phyloP scores from a whole-genome alignment of 1,284 basidiomycete genomes.

The Pseudozyma sp. region DNA sequence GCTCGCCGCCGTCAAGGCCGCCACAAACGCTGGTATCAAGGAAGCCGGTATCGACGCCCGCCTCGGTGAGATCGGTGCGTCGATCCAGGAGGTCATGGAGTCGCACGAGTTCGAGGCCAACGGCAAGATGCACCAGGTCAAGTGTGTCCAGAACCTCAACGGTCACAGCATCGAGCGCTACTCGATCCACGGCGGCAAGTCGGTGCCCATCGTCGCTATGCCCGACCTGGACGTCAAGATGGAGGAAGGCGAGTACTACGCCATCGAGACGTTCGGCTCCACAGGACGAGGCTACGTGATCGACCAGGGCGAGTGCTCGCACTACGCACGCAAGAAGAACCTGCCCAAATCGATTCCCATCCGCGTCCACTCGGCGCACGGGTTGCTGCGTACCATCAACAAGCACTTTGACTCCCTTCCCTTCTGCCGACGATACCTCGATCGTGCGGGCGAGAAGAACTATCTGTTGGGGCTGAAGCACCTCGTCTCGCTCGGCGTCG shows the following conservation, averaged over 20 bases:
- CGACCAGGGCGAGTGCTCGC: constrained; percentile 88
- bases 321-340: constrained; percentile 79
- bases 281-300: constrained; percentile 94
- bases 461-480: constrained; percentile 90
- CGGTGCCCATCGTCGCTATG: constrained; percentile 85
- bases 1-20: constrained; percentile 89
- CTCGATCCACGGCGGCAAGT: constrained; percentile 75
- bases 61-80: constrained; percentile 89
- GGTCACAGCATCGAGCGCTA: constrained; percentile 67
- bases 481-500: constrained; percentile 86
- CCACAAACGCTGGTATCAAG: constrained; percentile 85
- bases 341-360: constrained; percentile 76
- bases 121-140: constrained; percentile 79
- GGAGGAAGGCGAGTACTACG: constrained; percentile 99
- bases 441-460: constrained; percentile 84
- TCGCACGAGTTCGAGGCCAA: constrained; percentile 94
- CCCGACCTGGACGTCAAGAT: constrained; percentile 87
- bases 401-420: constrained; percentile 95
- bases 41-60: constrained; percentile 91
- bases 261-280: constrained; percentile 98
- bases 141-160: constrained; percentile 67
- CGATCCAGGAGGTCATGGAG: constrained; percentile 99
- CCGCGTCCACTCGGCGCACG: constrained; percentile 79
- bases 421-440: constrained; percentile 94
- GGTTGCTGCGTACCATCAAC: constrained; percentile 87